phyloP scores from a whole-genome alignment of 345 rosid genomes.

The Theobroma cacao region DNA sequence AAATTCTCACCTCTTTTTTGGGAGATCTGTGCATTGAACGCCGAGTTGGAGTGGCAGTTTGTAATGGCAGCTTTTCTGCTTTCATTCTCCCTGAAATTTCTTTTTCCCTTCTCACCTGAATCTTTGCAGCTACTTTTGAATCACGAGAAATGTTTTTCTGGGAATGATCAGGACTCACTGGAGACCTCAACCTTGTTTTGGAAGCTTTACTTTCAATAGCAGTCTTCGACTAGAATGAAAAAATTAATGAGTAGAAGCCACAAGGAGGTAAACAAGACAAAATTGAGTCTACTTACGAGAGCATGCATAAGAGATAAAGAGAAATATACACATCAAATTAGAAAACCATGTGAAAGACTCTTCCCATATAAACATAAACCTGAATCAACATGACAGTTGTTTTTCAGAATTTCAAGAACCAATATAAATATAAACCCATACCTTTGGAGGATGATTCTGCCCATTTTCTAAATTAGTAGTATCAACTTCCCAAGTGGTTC shows the following conservation, averaged over 20 bases:
- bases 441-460: constrained; percentile 37
- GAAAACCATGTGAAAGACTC: not conserved
- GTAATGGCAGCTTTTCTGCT: constrained; percentile 30
- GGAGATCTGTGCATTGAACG: constrained; percentile 21
- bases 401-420: not conserved
- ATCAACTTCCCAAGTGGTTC: constrained; percentile 14
- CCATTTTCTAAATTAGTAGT: constrained; percentile 6
- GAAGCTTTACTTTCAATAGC: constrained; percentile 19
- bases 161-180: constrained; percentile 16
- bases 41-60: constrained; percentile 26
- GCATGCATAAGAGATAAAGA: not conserved
- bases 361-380: too few species aligned
- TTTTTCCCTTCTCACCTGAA: constrained; percentile 25
- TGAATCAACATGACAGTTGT: not conserved
- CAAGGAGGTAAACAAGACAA: not conserved
- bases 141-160: constrained; percentile 17
- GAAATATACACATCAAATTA: not conserved
- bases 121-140: constrained; percentile 26
- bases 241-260: not conserved
- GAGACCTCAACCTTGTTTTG: constrained; percentile 30
- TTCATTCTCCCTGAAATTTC: constrained; percentile 26
- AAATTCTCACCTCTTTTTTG: constrained; percentile 33
- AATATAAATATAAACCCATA: constrained; percentile 10
- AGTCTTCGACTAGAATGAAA: constrained; percentile 24
- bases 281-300: not conserved